Base-by-base conservation (phyloP, 805 yeast genomes). In the Komagataella populi region DNA sequence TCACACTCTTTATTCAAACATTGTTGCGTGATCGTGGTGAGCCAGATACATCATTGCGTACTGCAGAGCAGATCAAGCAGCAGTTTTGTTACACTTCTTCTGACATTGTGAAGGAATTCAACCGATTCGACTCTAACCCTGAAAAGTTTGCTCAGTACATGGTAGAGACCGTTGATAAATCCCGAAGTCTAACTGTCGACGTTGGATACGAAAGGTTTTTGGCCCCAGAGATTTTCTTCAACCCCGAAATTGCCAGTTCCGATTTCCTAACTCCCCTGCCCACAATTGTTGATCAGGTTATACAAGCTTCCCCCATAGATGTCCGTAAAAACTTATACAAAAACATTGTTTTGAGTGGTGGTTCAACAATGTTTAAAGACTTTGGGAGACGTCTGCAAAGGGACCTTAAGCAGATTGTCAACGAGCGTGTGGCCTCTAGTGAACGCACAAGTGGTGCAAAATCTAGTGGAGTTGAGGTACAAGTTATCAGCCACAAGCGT, bases 141-240 rank as follows among this genome's bases (percentile, higher is more conserved):
- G 95, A 84, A 53, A 85, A 88, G 68, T 88, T 93, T 73, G 96
- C 96, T 45, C 91, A 91, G 70, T 89, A 87, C 68, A 76, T 87
- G 46, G 93, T 87, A 23, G 96, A 91, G 64, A 82, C 83, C 23
- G 85, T 84, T 70, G 76, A 56, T 30, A 76, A 76, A 54, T 86
- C 87, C 49, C 76, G 77, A 52, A 73, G 74, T 58, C 80, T 77
- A 53, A 66, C 71, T 43, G 93, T 93, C 56, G 99, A 93, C 67
- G 93, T 93, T 54, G 99, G 98, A 51, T 93, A 93, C 68, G 99
- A 93, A 71, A 78, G 98, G 59, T 93, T 93, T 68, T 77, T 93
- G 66, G 99, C 99, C 1, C 98, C 99, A n/a, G 99, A 93, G 68
- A 90, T 93, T 61, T 93, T 93, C 71, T 93, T 93, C 79, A 89